These are phyloP conservation scores for Jamesozyma rosinii DNA, from an alignment of 805 yeast species.

Conservation along the genomic window DNA sequence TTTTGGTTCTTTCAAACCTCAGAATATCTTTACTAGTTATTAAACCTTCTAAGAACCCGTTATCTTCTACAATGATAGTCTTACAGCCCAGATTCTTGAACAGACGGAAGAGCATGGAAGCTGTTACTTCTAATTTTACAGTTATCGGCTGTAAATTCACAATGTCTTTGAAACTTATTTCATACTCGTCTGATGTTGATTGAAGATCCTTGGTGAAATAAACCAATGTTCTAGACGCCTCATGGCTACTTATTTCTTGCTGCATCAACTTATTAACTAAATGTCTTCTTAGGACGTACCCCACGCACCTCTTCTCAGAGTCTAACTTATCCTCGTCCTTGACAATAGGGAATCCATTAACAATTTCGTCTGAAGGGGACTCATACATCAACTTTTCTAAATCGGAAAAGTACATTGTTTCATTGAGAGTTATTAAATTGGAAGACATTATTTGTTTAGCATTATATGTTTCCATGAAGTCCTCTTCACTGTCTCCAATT, in stretches of 20 bases:
- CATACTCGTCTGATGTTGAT: not conserved
- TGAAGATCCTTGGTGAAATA: slow-evolving; percentile 5
- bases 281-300: slow-evolving; percentile 22
- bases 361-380: slow-evolving; percentile 25
- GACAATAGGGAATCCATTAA: slow-evolving; percentile 49
- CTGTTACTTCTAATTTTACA: slow-evolving; percentile 42
- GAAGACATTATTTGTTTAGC: slow-evolving; percentile 58
- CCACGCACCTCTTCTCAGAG: slow-evolving; percentile 34
- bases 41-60: slow-evolving; percentile 60
- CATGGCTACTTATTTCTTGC: slow-evolving; percentile 13
- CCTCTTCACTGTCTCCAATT: slow-evolving; percentile 40
- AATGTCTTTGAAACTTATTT: slow-evolving; percentile 17
- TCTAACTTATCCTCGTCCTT: slow-evolving; percentile 30
- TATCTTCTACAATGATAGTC: slow-evolving; percentile 53
- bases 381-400: slow-evolving; percentile 19
- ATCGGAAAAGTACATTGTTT: slow-evolving; percentile 21
- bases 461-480: slow-evolving; percentile 38
- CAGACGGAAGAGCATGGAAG: slow-evolving; percentile 55
- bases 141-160: slow-evolving; percentile 52
- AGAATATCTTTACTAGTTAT: slow-evolving; percentile 78
- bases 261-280: slow-evolving; percentile 16
- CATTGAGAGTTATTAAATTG: slow-evolving; percentile 19
- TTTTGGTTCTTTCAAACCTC: slow-evolving; percentile 41
- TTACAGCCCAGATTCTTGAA: slow-evolving; percentile 78
- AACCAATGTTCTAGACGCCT: slow-evolving; percentile 21